Evolutionary conservation across 164 flowering plant genomes (phyloP).

Genomic region (Magnolia changhungtana): DNA sequence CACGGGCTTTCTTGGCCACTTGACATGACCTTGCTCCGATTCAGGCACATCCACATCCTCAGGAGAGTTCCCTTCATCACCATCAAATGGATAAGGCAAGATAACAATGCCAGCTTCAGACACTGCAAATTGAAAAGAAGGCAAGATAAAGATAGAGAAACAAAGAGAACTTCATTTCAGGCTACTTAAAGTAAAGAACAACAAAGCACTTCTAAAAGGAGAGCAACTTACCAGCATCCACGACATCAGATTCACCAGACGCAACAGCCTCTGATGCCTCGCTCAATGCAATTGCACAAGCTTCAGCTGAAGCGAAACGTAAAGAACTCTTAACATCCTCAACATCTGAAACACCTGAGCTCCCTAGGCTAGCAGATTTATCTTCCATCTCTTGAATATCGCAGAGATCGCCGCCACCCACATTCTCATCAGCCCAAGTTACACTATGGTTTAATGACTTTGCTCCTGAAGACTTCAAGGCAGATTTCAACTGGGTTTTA

Average conservation of each 20-base stretch:
- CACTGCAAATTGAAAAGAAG: slow-evolving; percentile 30
- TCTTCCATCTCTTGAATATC: slow-evolving; percentile 17
- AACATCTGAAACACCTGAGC: slow-evolving; percentile 8
- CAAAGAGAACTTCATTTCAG: slow-evolving; percentile 3
- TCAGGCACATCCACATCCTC: slow-evolving; percentile 32
- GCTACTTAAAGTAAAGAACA: neutral
- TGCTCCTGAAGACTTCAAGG: slow-evolving; percentile 49
- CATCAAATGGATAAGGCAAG: slow-evolving; percentile 39
- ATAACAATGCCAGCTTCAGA: slow-evolving; percentile 69
- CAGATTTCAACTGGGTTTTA: slow-evolving; percentile 41
- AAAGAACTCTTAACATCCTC: slow-evolving; percentile 29
- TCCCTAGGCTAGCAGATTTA: slow-evolving; percentile 1
- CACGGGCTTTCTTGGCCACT: slow-evolving; percentile 60
- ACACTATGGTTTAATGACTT: slow-evolving; percentile 50
- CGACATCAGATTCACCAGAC: slow-evolving; percentile 53
- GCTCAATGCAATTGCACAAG: slow-evolving; percentile 67
- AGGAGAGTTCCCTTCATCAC: slow-evolving; percentile 22
- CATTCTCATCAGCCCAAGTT: slow-evolving; percentile 86
- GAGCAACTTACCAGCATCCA: slow-evolving; percentile 55
- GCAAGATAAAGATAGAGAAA: neutral
- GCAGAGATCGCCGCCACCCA: slow-evolving; percentile 31
- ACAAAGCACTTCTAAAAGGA: slow-evolving; percentile 1
- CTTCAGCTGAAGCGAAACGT: slow-evolving; percentile 73
- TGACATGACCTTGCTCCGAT: slow-evolving; percentile 29
- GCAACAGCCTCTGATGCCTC: slow-evolving; percentile 78